These are phyloP conservation scores for Lentinula boryana DNA, from an alignment of 768 basidiomycete genomes.

Conservation along the genomic window DNA sequence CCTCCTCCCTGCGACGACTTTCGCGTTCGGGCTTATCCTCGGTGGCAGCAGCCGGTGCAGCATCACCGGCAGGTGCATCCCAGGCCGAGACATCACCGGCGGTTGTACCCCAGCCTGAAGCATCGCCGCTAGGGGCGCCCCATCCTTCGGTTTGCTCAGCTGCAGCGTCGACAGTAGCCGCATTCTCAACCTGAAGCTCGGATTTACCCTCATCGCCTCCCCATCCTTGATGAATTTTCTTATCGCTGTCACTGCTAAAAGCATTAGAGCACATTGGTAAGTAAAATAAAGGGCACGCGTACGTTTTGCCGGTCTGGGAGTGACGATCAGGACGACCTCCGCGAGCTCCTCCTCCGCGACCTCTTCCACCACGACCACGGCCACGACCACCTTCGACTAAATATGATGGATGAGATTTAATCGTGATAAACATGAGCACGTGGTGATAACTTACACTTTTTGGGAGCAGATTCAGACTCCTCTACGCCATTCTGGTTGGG, in stretches of 20 bases:
- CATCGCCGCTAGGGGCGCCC: conserved; percentile 21
- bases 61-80: conserved; percentile 25
- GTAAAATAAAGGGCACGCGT: conserved; percentile 20
- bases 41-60: conserved; percentile 15
- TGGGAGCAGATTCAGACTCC: conserved; percentile 16
- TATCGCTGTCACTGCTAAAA: conserved; percentile 76
- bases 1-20: conserved; percentile 42
- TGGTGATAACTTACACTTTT: conserved; percentile 27
- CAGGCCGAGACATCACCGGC: conserved; percentile 16
- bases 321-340: conserved; percentile 77
- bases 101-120: conserved; percentile 27
- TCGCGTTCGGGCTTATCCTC: conserved; percentile 25
- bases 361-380: conserved; percentile 46
- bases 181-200: conserved; percentile 78
- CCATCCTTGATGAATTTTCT: conserved; percentile 94
- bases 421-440: conserved; percentile 5
- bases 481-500: conserved; percentile 20
- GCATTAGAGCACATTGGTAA: conserved; percentile 3
- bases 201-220: conserved; percentile 84
- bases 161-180: conserved; percentile 65
- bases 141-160: conserved; percentile 37
- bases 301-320: conserved; percentile 82
- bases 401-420: conserved; percentile 8
- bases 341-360: conserved; percentile 45
- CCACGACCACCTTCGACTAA: conserved; percentile 44